phyloP scores from a whole-genome alignment of 495 filamentous ascomycete genomes.

The Daldinia concentrica region DNA sequence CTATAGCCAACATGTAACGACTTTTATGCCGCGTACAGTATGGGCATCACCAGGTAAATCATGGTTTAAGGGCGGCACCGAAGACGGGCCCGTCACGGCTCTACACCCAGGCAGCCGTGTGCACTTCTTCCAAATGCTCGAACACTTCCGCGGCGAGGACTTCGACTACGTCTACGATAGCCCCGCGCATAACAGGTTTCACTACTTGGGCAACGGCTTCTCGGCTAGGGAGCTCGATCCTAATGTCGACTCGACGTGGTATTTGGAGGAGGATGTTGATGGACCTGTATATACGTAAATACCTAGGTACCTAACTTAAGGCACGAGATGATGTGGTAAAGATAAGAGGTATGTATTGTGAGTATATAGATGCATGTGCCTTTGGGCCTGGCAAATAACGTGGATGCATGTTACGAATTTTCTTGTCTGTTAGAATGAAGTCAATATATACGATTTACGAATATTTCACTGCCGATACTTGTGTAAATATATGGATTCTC shows the following conservation, averaged over 20 bases:
- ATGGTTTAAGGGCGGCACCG: constrained; percentile 60
- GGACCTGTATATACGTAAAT: constrained; percentile 1
- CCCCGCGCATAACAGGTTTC: constrained; percentile 51
- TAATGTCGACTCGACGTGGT: constrained; percentile 54
- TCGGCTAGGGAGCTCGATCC: constrained; percentile 53
- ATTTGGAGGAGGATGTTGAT: constrained; percentile 47
- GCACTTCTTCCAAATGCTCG: constrained; percentile 63
- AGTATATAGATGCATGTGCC: background rate
- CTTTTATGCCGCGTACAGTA: constrained; percentile 59
- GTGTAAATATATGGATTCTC: too few relatives aligned
- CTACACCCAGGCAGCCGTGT: constrained; percentile 60
- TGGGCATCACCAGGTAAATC: constrained; percentile 56
- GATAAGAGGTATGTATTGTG: background rate
- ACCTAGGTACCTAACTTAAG: background rate
- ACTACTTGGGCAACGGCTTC: constrained; percentile 61
- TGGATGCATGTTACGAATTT: background rate
- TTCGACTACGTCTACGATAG: constrained; percentile 57
- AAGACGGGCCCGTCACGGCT: constrained; percentile 58
- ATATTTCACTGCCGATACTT: background rate
- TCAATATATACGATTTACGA: background rate
- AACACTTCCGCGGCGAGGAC: constrained; percentile 59
- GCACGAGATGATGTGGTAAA: background rate
- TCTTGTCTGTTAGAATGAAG: background rate
- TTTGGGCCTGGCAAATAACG: background rate
- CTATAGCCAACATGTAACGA: constrained; percentile 54